Evolutionary conservation across 140 eudicot species (phyloP).

Genomic region (Eryngium alpinum): DNA sequence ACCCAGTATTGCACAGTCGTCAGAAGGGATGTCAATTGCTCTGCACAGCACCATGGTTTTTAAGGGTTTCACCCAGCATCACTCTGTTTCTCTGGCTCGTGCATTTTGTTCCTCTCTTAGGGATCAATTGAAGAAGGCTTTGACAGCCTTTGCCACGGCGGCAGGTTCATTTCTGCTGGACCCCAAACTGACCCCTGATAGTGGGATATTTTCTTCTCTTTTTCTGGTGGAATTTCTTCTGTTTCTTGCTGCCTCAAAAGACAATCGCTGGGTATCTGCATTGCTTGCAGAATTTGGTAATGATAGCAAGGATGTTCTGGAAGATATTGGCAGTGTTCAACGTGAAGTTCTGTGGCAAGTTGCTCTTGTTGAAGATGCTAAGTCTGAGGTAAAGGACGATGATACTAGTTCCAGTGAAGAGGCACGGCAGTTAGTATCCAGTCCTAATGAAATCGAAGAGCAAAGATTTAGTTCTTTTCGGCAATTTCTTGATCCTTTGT

Average conservation of each 20-base stretch:
- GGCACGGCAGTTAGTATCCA: constrained; percentile 36
- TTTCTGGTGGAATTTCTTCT: constrained; percentile 83
- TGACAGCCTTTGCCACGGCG: constrained; percentile 39
- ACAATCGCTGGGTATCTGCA: constrained; percentile 82
- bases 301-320: constrained; percentile 76
- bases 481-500: constrained; percentile 82
- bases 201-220: constrained; percentile 68
- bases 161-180: constrained; percentile 84
- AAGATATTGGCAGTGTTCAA: constrained; percentile 76
- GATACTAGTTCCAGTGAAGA: constrained; percentile 33
- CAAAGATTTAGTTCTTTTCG: constrained; percentile 73
- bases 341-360: constrained; percentile 96
- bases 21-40: constrained; percentile 98
- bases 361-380: constrained; percentile 76
- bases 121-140: constrained; percentile 65
- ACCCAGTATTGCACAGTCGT: constrained; percentile 79
- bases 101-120: constrained; percentile 79
- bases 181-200: constrained; percentile 53
- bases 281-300: constrained; percentile 84
- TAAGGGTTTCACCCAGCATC: constrained; percentile 90
- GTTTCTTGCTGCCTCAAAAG: constrained; percentile 94
- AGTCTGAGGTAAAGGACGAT: constrained; percentile 48
- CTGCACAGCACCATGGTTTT: constrained; percentile 94
- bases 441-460: constrained; percentile 58
- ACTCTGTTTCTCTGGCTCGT: constrained; percentile 84